phyloP scores from a whole-genome alignment of 768 basidiomycete genomes.

The Tricholoma saponaceum region DNA sequence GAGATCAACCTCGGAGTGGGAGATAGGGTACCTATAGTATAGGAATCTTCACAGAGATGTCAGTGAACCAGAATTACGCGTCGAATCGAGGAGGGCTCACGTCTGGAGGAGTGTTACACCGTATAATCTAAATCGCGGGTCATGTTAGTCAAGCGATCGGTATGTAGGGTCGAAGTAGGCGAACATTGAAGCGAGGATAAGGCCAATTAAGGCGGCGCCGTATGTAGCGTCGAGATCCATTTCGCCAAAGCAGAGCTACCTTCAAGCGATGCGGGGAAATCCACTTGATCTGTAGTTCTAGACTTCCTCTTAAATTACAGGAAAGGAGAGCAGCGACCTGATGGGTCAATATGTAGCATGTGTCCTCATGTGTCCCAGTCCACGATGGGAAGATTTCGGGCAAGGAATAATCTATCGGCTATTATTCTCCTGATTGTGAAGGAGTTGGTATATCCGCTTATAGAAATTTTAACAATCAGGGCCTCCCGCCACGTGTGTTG shows the following conservation, averaged over 20 bases:
- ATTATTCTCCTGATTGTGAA: no score
- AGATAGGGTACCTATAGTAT: slow-evolving; percentile 32
- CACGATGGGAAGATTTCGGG: no score
- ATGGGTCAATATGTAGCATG: background rate
- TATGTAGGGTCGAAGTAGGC: slow-evolving; percentile 11
- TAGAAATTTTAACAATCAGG: no score
- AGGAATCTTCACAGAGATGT: slow-evolving; percentile 27
- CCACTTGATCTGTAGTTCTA: background rate
- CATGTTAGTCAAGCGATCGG: slow-evolving; percentile 3
- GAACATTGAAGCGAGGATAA: slow-evolving; percentile 40
- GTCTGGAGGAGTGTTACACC: slow-evolving; percentile 44
- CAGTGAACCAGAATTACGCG: background rate
- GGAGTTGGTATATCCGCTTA: no score
- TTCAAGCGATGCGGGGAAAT: background rate
- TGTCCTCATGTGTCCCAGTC: no score
- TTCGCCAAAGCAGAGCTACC: background rate
- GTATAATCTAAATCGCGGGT: slow-evolving; percentile 31
- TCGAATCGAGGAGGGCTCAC: slow-evolving; percentile 19
- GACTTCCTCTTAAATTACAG: background rate
- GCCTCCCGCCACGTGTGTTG: no score
- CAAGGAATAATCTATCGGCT: no score
- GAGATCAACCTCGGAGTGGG: background rate
- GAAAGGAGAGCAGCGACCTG: background rate
- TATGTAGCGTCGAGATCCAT: slow-evolving; percentile 31
- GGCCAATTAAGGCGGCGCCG: slow-evolving; percentile 42